Evolutionary conservation across 441 rosid genomes (phyloP).

Genomic region (Pelargonium cotyledonis): DNA sequence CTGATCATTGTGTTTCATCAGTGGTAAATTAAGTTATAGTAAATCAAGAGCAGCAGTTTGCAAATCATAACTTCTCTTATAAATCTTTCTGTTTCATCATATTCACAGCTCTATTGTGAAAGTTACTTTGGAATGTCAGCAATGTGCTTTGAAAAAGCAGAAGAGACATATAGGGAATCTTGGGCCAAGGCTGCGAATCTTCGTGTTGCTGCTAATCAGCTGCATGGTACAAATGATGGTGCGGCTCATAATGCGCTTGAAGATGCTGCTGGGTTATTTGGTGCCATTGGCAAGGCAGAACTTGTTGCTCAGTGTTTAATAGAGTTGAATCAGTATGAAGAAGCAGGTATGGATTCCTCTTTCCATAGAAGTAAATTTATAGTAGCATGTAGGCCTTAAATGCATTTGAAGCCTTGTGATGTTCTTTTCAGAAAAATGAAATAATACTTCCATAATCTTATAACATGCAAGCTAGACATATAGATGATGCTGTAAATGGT

Average conservation of each 20-base stretch:
- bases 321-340: constrained; percentile 31
- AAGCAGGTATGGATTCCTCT: constrained; percentile 4
- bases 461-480: neutral
- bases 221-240: constrained; percentile 27
- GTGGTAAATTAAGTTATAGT: neutral
- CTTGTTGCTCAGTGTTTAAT: constrained; percentile 39
- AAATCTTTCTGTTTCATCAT: constrained; percentile 6
- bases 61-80: neutral
- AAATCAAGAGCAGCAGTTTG: neutral
- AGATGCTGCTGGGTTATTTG: constrained; percentile 40
- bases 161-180: constrained; percentile 34
- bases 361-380: neutral
- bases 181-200: constrained; percentile 36
- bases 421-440: neutral
- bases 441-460: no score
- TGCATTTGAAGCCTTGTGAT: neutral
- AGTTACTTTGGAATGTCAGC: constrained; percentile 41
- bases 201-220: constrained; percentile 31
- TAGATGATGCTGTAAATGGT: neutral
- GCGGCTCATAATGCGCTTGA: constrained; percentile 27
- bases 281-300: constrained; percentile 37
- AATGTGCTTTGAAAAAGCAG: constrained; percentile 46
- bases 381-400: neutral
- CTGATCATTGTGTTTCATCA: neutral
- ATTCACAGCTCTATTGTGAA: constrained; percentile 36